A percentile compares a stretch with the other conserved stretches of the same genome.
phyloP scores from a whole-genome alignment of 179 eudicot species.

The Heliamphora pulchella region DNA sequence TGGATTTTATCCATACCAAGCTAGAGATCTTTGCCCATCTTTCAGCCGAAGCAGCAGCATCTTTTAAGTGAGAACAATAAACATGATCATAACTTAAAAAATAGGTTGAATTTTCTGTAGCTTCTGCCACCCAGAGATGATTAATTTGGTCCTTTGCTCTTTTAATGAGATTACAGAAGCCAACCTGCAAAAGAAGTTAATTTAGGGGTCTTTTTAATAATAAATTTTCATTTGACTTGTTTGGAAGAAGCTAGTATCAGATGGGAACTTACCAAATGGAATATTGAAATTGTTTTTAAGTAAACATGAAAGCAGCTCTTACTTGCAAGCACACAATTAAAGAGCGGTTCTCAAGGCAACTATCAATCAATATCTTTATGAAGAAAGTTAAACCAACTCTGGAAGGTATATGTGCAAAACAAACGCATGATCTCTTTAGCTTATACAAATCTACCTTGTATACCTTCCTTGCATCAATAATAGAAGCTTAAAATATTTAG shows the following conservation, averaged over 20 bases:
- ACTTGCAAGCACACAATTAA: not conserved
- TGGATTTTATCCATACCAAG: constrained; percentile 40
- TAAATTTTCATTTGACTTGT: not conserved
- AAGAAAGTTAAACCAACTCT: not conserved
- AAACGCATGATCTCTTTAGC: not conserved
- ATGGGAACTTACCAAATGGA: not conserved
- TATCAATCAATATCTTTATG: not conserved
- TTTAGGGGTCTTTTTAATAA: not conserved
- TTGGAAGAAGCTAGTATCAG: constrained; percentile 8
- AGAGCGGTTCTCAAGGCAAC: not conserved
- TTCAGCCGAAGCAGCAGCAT: constrained; percentile 49
- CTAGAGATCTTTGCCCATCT: constrained; percentile 61
- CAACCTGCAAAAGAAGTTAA: constrained; percentile 43
- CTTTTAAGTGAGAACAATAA: constrained; percentile 52
- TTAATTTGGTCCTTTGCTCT: constrained; percentile 58
- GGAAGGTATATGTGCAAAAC: not conserved
- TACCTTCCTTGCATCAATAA: not conserved
- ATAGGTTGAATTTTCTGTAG: constrained; percentile 75
- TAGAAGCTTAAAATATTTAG: not conserved
- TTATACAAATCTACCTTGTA: not conserved
- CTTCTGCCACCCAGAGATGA: constrained; percentile 84
- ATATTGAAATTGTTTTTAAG: not conserved
- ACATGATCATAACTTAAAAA: constrained; percentile 44
- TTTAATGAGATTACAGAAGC: constrained; percentile 73
- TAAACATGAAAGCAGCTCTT: not conserved